Conservation (phyloP, 345 rosid species). For the Clausena lansium region DNA sequence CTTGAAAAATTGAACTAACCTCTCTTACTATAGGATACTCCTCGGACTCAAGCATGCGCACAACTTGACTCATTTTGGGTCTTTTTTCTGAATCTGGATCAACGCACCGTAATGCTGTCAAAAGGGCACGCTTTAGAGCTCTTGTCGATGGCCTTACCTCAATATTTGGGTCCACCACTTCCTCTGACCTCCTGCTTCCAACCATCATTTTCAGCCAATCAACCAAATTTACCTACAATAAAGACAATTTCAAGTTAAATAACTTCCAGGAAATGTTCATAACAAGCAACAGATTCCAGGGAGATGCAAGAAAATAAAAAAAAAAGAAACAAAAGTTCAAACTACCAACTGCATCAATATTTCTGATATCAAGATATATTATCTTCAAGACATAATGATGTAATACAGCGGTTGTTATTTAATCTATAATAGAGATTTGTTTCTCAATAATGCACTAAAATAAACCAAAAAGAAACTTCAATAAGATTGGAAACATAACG, state of each 20-base stretch:
- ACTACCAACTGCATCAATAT: not conserved
- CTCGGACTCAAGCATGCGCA: conserved; percentile 97
- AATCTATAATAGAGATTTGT: not conserved
- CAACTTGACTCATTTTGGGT: conserved; percentile 99
- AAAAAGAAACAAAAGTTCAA: not conserved
- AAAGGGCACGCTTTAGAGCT: conserved; percentile 79
- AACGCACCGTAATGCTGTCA: conserved; percentile 95
- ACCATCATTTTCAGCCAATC: conserved; percentile 99
- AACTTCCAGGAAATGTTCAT: not conserved
- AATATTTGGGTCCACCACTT: conserved; percentile 86
- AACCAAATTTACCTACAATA: conserved; percentile 81
- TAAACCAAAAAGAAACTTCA: not conserved
- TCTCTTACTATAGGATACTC: conserved; percentile 96
- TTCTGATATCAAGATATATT: not conserved
- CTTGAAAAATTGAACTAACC: conserved; percentile 39
- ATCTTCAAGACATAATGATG: not conserved
- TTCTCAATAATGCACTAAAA: not conserved
- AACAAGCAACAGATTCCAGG: not conserved
- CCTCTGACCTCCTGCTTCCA: conserved; percentile 86
- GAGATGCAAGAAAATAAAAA: not conserved
- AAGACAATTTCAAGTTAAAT: conserved; percentile 1
- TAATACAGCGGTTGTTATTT: not conserved
- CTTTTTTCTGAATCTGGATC: conserved; percentile 93
- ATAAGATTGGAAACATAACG: not conserved
- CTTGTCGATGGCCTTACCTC: conserved; percentile 87